phyloP scores from a whole-genome alignment of 78 protist genomes.

The Chrysochromulina tobinii region DNA sequence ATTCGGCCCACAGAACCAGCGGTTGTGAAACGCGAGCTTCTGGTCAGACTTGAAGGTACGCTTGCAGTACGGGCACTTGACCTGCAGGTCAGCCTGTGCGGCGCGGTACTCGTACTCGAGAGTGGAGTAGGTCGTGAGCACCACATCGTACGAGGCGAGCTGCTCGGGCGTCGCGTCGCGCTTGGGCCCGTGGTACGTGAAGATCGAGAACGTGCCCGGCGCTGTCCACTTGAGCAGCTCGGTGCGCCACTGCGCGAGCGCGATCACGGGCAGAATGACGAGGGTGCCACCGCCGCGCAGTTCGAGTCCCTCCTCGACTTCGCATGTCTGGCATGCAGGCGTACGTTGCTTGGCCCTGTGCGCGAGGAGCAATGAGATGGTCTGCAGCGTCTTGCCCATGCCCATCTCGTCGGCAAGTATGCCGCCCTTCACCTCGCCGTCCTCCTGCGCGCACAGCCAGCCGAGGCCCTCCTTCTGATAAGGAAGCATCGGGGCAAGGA shows the following conservation, averaged over 20 bases:
- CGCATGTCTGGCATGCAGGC: no score
- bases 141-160: constrained; percentile 29
- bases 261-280: constrained; percentile 49
- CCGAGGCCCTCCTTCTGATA: constrained; percentile 53
- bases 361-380: constrained; percentile 55
- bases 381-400: constrained; percentile 80
- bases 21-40: constrained; percentile 3
- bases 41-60: not conserved
- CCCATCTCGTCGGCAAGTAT: constrained; percentile 81
- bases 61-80: not conserved
- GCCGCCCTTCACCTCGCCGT: not conserved
- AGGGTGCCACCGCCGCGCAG: constrained; percentile 28
- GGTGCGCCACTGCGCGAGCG: constrained; percentile 47
- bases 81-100: not conserved
- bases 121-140: constrained; percentile 54
- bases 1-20: constrained; percentile 21
- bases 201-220: constrained; percentile 35
- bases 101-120: constrained; percentile 37
- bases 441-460: constrained; percentile 66
- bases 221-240: constrained; percentile 38
- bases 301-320: not conserved
- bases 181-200: constrained; percentile 38
- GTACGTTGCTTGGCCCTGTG: not conserved
- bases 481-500: constrained; percentile 45
- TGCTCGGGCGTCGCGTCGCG: not conserved